Conservation (phyloP, 2,329 filamentous ascomycete genomes). For the Penicillium expansum region DNA sequence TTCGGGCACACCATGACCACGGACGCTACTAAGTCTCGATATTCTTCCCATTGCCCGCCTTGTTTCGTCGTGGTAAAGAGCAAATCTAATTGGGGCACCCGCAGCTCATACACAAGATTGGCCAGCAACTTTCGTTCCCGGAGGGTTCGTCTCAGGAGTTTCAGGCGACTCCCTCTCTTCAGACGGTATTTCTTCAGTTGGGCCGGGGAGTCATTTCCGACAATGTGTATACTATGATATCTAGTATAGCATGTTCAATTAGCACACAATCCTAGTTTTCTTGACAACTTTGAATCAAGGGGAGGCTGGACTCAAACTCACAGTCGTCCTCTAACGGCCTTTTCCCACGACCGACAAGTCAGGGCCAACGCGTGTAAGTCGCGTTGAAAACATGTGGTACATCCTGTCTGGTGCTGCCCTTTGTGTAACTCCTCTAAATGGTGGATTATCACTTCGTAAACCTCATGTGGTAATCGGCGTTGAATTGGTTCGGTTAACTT, state of each 20-base stretch:
- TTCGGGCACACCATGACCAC: constrained; percentile 60
- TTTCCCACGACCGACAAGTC: constrained; percentile 57
- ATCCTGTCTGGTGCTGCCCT: constrained; percentile 41
- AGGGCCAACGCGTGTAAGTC: constrained; percentile 55
- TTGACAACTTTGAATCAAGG: neutral
- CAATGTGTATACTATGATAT: constrained; percentile 51
- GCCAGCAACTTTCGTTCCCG: constrained; percentile 52
- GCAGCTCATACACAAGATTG: constrained; percentile 53
- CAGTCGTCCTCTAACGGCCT: constrained; percentile 50
- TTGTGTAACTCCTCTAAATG: constrained; percentile 51
- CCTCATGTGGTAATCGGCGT: constrained; percentile 51
- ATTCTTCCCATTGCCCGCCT: constrained; percentile 46
- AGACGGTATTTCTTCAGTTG: constrained; percentile 50
- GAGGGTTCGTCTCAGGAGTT: constrained; percentile 54
- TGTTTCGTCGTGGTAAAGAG: constrained; percentile 41
- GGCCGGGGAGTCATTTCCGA: constrained; percentile 47
- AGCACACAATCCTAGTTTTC: neutral
- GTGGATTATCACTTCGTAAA: constrained; percentile 55
- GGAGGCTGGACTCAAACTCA: constrained; percentile 35
- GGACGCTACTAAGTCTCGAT: constrained; percentile 53
- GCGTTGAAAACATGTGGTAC: constrained; percentile 54
- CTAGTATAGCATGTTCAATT: constrained; percentile 28
- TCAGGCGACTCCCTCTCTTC: constrained; percentile 52
- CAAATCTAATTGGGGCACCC: constrained; percentile 51
- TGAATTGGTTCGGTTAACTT: constrained; percentile 37